phyloP scores from a whole-genome alignment of 2,329 filamentous ascomycete genomes.

The Ophiosphaerella narmari region DNA sequence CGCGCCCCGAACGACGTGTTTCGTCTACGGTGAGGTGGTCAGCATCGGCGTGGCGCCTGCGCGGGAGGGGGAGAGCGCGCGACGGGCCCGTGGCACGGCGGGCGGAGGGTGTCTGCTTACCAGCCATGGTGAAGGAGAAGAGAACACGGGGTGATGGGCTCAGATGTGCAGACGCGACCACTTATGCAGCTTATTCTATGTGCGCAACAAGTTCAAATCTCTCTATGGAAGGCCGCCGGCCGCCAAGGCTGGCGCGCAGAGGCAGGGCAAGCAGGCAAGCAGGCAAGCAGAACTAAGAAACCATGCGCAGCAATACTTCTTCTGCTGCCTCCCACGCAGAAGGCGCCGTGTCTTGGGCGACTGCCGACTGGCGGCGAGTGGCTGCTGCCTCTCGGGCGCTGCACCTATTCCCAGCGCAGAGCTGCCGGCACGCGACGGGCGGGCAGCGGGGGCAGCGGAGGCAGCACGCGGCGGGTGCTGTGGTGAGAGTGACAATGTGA shows the following conservation, averaged over 20 bases:
- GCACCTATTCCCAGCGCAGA: constrained; percentile 15
- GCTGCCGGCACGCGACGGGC: constrained; percentile 16
- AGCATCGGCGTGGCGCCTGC: constrained; percentile 27
- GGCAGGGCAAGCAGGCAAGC: constrained; percentile 17
- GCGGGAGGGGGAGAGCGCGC: constrained; percentile 8
- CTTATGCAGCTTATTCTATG: constrained; percentile 38
- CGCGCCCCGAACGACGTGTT: constrained; percentile 89
- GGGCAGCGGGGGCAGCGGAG: not conserved
- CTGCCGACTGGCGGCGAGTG: constrained; percentile 16
- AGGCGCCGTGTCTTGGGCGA: constrained; percentile 24
- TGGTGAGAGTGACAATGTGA: not conserved
- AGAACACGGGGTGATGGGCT: constrained; percentile 33
- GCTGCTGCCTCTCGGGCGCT: constrained; percentile 29
- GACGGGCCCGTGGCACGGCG: constrained; percentile 12
- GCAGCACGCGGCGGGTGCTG: too few species aligned
- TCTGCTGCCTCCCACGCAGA: constrained; percentile 15
- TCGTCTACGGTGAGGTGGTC: constrained; percentile 62
- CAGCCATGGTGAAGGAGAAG: constrained; percentile 56
- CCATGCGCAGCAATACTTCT: constrained; percentile 24
- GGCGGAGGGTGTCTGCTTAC: constrained; percentile 57
- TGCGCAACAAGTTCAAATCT: constrained; percentile 43
- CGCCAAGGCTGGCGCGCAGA: not conserved
- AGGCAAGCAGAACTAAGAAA: constrained; percentile 25
- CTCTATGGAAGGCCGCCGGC: constrained; percentile 39
- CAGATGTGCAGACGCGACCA: constrained; percentile 33